Conservation (phyloP, 1,284 basidiomycete species). For the Apiotrichum laibachii region DNA sequence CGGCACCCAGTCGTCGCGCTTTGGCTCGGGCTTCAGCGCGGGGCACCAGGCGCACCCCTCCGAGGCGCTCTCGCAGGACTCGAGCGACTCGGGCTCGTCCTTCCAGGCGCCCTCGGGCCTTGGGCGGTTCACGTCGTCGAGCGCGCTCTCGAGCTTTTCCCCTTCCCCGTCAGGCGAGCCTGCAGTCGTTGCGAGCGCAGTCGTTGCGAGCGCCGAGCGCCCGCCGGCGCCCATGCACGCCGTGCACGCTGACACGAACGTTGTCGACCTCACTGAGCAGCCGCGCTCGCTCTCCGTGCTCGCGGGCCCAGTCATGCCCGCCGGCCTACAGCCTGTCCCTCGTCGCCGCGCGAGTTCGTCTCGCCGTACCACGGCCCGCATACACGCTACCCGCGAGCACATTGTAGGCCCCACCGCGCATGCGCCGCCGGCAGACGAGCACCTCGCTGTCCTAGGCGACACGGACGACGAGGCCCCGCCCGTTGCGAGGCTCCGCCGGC, state of each 20-base stretch:
- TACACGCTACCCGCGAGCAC: conserved; percentile 16
- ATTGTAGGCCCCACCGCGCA: conserved; percentile 7
- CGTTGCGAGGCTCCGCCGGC: neutral
- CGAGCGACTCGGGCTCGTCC: conserved; percentile 4
- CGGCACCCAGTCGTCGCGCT: neutral
- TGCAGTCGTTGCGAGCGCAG: conserved; percentile 40
- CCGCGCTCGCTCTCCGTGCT: neutral
- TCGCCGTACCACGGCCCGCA: conserved; percentile 9
- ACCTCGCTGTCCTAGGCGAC: neutral
- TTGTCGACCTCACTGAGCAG: conserved; percentile 18
- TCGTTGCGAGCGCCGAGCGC: conserved; percentile 38
- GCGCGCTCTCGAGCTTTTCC: neutral
- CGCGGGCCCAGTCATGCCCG: conserved; percentile 1
- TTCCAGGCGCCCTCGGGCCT: conserved; percentile 5
- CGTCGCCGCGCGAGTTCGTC: conserved; percentile 11
- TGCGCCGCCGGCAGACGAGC: neutral
- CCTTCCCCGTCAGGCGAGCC: conserved; percentile 31
- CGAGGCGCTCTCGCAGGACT: neutral
- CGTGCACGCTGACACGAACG: conserved; percentile 19
- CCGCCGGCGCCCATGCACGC: conserved; percentile 31
- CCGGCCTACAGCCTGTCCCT: neutral
- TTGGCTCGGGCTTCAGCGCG: conserved; percentile 4
- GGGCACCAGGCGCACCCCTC: neutral
- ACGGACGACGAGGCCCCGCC: neutral
- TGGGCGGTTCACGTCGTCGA: neutral